phyloP scores from a whole-genome alignment of 208 protist species.

The Trichomonas gallinae region DNA sequence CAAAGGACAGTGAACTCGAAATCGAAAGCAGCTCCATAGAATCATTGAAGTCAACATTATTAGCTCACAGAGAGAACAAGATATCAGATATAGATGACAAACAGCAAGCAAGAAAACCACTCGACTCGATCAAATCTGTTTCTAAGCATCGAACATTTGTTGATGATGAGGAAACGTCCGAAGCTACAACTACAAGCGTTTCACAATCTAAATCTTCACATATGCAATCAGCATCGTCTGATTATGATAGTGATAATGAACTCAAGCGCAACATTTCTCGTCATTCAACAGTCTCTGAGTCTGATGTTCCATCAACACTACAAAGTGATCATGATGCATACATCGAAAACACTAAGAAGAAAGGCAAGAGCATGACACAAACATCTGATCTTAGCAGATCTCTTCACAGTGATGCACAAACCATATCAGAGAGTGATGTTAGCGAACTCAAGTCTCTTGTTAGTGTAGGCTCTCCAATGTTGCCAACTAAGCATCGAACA shows the following conservation, averaged over 20 bases:
- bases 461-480: not conserved
- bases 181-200: too few species aligned
- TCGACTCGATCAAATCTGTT: too few species aligned
- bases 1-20: not conserved
- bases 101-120: too few species aligned
- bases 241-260: too few species aligned
- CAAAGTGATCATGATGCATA: not conserved
- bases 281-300: not conserved
- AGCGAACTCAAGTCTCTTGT: not conserved
- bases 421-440: not conserved
- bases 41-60: too few species aligned
- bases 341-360: not conserved
- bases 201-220: too few species aligned
- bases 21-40: not conserved
- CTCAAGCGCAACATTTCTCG: too few species aligned
- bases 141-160: too few species aligned
- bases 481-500: not conserved
- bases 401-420: not conserved
- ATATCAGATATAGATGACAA: too few species aligned
- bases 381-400: not conserved
- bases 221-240: too few species aligned
- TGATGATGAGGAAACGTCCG: too few species aligned
- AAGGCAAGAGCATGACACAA: not conserved
- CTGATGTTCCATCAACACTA: not conserved
- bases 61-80: too few species aligned